phyloP scores from a whole-genome alignment of 306 rosid genomes.

The Gastrolobium villosum region DNA sequence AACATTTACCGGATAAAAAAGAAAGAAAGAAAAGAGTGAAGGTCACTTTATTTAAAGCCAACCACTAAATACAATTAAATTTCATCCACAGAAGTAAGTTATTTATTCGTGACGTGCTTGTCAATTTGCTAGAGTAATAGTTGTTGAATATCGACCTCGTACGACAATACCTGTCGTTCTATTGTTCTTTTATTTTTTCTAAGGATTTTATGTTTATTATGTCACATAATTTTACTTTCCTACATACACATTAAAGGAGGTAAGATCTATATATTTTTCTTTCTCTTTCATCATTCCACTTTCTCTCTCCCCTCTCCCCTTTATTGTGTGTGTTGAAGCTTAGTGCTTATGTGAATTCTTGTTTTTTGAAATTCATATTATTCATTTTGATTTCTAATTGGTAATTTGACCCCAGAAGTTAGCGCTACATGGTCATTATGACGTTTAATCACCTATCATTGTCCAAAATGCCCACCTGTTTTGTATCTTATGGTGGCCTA shows the following conservation, averaged over 20 bases:
- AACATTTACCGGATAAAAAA: neutral
- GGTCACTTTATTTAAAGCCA: constrained; percentile 41
- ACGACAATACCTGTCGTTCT: constrained; percentile 8
- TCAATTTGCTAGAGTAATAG: constrained; percentile 13
- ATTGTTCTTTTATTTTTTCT: too few relatives aligned
- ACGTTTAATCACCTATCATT: constrained; percentile 25
- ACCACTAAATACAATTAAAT: constrained; percentile 46
- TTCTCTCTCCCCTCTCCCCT: too few relatives aligned
- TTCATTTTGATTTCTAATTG: constrained; percentile 42
- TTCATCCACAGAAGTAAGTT: constrained; percentile 46
- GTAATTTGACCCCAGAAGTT: constrained; percentile 41
- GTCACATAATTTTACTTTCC: too few relatives aligned
- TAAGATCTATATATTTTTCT: too few relatives aligned
- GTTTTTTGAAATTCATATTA: too few relatives aligned
- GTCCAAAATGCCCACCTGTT: constrained; percentile 47
- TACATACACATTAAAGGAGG: too few relatives aligned
- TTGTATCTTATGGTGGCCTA: constrained; percentile 23
- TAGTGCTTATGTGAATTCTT: too few relatives aligned
- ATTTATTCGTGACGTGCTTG: constrained; percentile 29
- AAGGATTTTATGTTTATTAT: too few relatives aligned
- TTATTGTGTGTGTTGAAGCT: too few relatives aligned
- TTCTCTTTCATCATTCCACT: too few relatives aligned
- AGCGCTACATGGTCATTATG: constrained; percentile 40
- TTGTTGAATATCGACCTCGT: constrained; percentile 60
- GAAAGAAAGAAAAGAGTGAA: neutral